phyloP scores from a whole-genome alignment of 345 rosid genomes.

The Syzygium jambos region DNA sequence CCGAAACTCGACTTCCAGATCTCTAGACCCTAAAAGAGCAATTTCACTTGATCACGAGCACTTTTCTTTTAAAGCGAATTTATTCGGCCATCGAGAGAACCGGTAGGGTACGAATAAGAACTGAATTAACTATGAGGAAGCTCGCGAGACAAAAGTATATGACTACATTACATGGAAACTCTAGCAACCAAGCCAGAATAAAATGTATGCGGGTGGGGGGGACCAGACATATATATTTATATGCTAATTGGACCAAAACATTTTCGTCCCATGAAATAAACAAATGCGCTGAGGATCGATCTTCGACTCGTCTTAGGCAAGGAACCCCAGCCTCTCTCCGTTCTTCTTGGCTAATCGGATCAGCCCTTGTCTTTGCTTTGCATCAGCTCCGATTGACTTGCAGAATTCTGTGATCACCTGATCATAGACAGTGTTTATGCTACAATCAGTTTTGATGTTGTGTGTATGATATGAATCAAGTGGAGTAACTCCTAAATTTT shows the following conservation, averaged over 20 bases:
- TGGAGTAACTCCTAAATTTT: not conserved
- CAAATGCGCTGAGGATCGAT: not conserved
- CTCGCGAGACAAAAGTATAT: not conserved
- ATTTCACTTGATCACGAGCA: not conserved
- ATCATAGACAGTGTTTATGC: not conserved
- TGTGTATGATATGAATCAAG: not conserved
- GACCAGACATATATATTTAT: not conserved
- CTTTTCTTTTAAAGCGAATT: not conserved
- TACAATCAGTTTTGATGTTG: not conserved
- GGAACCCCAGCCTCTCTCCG: slow-evolving; percentile 92
- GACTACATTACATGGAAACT: not conserved
- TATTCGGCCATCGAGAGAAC: not conserved
- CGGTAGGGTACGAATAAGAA: not conserved
- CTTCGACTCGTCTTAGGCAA: slow-evolving; percentile 34
- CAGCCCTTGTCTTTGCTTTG: slow-evolving; percentile 92
- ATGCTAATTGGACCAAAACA: not conserved
- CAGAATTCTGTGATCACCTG: slow-evolving; percentile 96
- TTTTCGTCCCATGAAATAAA: slow-evolving; percentile 1
- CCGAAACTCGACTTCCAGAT: not conserved
- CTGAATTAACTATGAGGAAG: not conserved
- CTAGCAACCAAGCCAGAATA: not conserved
- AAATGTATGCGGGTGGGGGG: not conserved
- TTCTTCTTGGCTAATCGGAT: slow-evolving; percentile 97
- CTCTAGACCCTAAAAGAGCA: not conserved
- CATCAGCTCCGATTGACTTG: slow-evolving; percentile 95